Percentiles rank a stretch among this genome's conserved stretches.
Evolutionary conservation across 371 early-diverging fungal species (phyloP).

Genomic region (Zychaea mexicana): DNA sequence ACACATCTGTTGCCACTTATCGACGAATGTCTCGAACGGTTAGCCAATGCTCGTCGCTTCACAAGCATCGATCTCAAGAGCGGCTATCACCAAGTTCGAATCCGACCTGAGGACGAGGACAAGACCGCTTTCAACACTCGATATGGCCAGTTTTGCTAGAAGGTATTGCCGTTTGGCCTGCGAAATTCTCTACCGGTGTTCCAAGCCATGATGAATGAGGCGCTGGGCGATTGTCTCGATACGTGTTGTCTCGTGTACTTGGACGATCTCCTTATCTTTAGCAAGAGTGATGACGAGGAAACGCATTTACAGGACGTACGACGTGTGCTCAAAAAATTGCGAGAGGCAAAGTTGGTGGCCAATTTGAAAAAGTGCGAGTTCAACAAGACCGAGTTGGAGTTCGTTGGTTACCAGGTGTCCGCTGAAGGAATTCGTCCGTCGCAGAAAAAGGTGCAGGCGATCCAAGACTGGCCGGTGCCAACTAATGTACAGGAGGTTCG

Average conservation of each 20-base stretch:
- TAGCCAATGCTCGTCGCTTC: constrained; percentile 35
- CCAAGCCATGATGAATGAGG: constrained; percentile 54
- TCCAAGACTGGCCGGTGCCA: no score
- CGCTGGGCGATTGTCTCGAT: constrained; percentile 41
- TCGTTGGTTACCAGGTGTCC: constrained; percentile 41
- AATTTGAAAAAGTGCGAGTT: constrained; percentile 59
- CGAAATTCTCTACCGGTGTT: constrained; percentile 41
- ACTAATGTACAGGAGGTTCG: constrained; percentile 36
- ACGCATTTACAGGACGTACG: constrained; percentile 39
- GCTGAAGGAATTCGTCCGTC: constrained; percentile 27
- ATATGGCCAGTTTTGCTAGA: constrained; percentile 46
- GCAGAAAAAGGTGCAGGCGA: constrained; percentile 26
- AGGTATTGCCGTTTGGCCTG: constrained; percentile 54
- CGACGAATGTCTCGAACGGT: constrained; percentile 44
- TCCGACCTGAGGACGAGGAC: constrained; percentile 13
- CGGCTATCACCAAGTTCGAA: constrained; percentile 24
- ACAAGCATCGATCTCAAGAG: constrained; percentile 56
- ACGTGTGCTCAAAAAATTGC: constrained; percentile 35
- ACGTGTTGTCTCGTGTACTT: constrained; percentile 48
- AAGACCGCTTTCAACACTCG: constrained; percentile 33
- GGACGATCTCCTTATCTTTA: constrained; percentile 64
- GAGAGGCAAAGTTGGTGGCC: constrained; percentile 28
- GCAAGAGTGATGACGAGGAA: constrained; percentile 33
- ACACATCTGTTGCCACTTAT: constrained; percentile 11
- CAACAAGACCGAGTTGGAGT: constrained; percentile 26